phyloP scores from a whole-genome alignment of 129 eudicot genomes.

The carrot (Daucus carota) region DNA sequence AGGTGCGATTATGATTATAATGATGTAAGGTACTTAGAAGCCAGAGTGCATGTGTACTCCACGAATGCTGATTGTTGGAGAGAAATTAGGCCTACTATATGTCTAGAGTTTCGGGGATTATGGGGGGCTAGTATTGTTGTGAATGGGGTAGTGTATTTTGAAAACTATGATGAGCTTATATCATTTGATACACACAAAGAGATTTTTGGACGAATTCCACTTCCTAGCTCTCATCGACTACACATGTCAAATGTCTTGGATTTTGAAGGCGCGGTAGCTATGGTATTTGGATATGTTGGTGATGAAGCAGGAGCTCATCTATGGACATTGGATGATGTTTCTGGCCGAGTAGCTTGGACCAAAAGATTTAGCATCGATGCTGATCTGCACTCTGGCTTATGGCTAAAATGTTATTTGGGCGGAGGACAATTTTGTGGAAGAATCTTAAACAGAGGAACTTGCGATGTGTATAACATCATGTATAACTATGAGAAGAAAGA shows the following conservation, averaged over 20 bases:
- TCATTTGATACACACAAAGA: not conserved
- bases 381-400: too few relatives aligned
- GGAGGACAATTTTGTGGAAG: not conserved
- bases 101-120: not conserved
- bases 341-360: too few relatives aligned
- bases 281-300: too few relatives aligned
- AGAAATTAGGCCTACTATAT: not conserved
- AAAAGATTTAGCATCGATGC: not conserved
- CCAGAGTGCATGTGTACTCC: not conserved
- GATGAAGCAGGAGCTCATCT: not conserved
- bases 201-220: too few relatives aligned
- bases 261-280: not conserved
- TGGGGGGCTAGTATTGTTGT: not conserved
- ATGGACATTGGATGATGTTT: not conserved
- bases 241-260: not conserved
- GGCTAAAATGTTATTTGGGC: not conserved
- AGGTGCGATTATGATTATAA: not conserved
- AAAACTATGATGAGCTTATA: not conserved
- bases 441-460: not conserved
- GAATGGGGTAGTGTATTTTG: not conserved
- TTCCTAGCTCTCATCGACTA: too few relatives aligned
- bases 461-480: not conserved
- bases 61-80: not conserved
- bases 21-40: not conserved
- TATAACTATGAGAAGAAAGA: not conserved